Conservation (phyloP, 352 stramenopile species). For the Phytopythium sindhum region DNA sequence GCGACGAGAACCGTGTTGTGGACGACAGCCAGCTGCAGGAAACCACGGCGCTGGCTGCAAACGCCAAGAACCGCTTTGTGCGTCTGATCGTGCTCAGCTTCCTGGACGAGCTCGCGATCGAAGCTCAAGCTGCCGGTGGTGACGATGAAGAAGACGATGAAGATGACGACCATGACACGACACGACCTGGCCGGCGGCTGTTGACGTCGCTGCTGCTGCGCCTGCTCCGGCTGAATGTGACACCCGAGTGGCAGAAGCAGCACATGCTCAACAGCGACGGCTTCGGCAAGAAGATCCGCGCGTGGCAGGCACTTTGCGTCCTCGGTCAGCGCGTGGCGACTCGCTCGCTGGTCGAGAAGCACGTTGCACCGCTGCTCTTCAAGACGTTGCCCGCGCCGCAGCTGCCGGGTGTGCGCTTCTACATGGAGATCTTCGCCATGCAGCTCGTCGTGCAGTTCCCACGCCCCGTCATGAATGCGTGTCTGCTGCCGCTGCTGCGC, state of each 20-base stretch:
- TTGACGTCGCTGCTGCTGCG: conserved; percentile 33
- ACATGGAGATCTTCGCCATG: conserved; percentile 84
- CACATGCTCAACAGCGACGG: conserved; percentile 85
- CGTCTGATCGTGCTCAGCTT: conserved; percentile 67
- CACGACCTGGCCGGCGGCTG: conserved; percentile 16
- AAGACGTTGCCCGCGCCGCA: conserved; percentile 59
- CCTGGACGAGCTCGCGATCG: conserved; percentile 48
- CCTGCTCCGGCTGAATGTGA: conserved; percentile 52
- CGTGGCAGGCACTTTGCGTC: conserved; percentile 78
- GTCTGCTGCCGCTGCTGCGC: conserved; percentile 57
- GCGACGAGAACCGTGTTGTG: not conserved
- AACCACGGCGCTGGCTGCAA: conserved; percentile 18
- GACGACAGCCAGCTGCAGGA: conserved; percentile 10
- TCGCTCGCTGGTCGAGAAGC: conserved; percentile 14
- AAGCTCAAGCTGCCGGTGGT: conserved; percentile 7
- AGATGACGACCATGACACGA: not conserved
- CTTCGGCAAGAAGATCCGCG: conserved; percentile 73
- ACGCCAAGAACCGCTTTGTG: conserved; percentile 63
- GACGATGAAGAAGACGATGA: conserved; percentile 2
- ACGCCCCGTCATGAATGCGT: conserved; percentile 22
- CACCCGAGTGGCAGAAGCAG: conserved; percentile 64
- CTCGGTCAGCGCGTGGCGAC: conserved; percentile 46
- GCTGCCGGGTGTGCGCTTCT: conserved; percentile 66
- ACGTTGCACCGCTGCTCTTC: conserved; percentile 33
- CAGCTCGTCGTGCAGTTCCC: conserved; percentile 56